Conservation (phyloP, 2,329 filamentous ascomycete species). For the Fonsecaea nubica region DNA sequence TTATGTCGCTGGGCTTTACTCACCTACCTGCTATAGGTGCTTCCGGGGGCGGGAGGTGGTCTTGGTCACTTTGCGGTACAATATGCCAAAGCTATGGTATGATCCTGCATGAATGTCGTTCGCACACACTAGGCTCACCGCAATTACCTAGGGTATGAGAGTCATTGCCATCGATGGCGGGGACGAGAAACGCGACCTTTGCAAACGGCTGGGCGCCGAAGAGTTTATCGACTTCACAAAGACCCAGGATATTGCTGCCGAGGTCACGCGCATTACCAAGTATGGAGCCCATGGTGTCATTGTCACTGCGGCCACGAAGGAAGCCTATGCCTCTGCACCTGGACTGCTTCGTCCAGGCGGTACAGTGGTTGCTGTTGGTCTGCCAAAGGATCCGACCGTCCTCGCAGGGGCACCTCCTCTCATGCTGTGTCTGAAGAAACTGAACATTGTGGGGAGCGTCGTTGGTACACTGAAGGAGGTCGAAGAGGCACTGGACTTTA, state of each 20-base stretch:
- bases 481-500: conserved; percentile 55
- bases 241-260: conserved; percentile 45
- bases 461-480: conserved; percentile 55
- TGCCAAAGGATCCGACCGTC: conserved; percentile 45
- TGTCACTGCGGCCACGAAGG: conserved; percentile 47
- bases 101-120: neutral
- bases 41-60: conserved; percentile 44
- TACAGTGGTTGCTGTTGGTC: conserved; percentile 48
- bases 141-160: conserved; percentile 42
- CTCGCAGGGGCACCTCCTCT: conserved; percentile 50
- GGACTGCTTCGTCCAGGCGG: conserved; percentile 46
- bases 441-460: conserved; percentile 53
- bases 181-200: conserved; percentile 46
- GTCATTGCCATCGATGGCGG: conserved; percentile 50
- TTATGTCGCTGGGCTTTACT: neutral
- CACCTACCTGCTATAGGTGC: conserved; percentile 21
- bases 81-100: conserved; percentile 45
- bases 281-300: conserved; percentile 50
- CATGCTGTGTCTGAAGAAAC: conserved; percentile 48
- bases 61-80: conserved; percentile 44
- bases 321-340: conserved; percentile 47
- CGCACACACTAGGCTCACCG: conserved; percentile 2
- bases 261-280: conserved; percentile 46
- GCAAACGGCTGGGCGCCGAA: conserved; percentile 48
- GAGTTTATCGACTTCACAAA: conserved; percentile 48